A percentile compares a stretch with the other conserved stretches of the same genome.
Conservation (phyloP, 2,329 filamentous ascomycete genomes). For the Pyricularia pennisetigena region DNA sequence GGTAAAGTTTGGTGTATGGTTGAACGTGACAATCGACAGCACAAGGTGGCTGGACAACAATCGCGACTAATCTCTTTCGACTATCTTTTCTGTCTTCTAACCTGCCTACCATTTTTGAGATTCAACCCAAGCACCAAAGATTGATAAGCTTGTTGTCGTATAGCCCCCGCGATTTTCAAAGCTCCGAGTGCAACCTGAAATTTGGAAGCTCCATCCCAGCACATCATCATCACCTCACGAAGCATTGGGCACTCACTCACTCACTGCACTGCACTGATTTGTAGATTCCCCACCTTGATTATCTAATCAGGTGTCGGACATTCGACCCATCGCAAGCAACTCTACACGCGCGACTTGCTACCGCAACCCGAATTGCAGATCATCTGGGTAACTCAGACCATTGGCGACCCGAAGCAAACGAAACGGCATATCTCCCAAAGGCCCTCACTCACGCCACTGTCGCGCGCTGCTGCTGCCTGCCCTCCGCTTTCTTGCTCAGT, state of each 20-base stretch:
- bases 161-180: background rate
- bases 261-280: background rate
- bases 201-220: background rate
- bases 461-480: background rate
- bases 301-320: slow-evolving; percentile 1
- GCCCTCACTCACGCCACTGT: background rate
- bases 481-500: background rate
- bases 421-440: background rate
- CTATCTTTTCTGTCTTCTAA: too few relatives aligned
- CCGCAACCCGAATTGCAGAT: background rate
- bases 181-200: background rate
- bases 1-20: too few relatives aligned
- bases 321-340: background rate
- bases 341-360: background rate
- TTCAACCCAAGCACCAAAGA: background rate
- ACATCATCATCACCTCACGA: background rate
- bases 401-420: background rate
- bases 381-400: background rate
- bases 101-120: background rate
- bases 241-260: background rate
- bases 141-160: background rate
- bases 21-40: too few relatives aligned
- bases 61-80: background rate
- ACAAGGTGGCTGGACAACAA: background rate
- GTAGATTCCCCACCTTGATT: background rate